Evolutionary conservation across 1,284 basidiomycete species (phyloP).

Genomic region (Pseudozyma tsukubaensis): DNA sequence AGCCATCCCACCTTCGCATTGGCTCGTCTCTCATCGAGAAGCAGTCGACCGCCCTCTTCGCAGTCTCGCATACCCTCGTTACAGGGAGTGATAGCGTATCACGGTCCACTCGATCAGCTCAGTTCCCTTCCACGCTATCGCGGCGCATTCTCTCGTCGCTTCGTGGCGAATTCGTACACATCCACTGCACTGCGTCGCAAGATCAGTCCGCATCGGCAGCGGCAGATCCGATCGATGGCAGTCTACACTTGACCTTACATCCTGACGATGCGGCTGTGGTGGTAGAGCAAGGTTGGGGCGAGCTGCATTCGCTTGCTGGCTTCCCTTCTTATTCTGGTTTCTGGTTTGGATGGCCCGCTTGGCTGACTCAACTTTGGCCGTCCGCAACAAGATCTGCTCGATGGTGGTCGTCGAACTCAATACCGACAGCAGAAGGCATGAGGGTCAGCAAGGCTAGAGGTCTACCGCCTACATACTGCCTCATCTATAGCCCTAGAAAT

Average conservation of each 20-base stretch:
- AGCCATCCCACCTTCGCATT: constrained; percentile 33
- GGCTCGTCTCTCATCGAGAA: constrained; percentile 25
- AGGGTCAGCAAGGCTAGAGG: constrained; percentile 21
- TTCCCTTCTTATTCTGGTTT: constrained; percentile 42
- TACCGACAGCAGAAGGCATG: constrained; percentile 6
- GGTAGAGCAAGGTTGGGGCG: constrained; percentile 46
- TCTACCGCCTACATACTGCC: constrained; percentile 53
- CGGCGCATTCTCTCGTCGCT: constrained; percentile 33
- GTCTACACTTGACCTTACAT: constrained; percentile 47
- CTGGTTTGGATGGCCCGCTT: constrained; percentile 47
- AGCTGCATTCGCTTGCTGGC: constrained; percentile 51
- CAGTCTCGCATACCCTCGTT: constrained; percentile 40
- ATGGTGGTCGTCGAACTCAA: constrained; percentile 35
- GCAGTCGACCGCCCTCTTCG: constrained; percentile 32
- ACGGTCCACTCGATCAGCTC: constrained; percentile 38
- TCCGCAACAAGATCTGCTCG: constrained; percentile 11
- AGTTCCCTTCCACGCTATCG: constrained; percentile 25
- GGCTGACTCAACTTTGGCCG: constrained; percentile 17
- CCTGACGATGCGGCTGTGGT: constrained; percentile 44
- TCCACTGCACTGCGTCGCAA: constrained; percentile 23
- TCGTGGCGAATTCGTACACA: constrained; percentile 45
- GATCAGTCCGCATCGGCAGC: background rate
- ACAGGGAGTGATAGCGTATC: constrained; percentile 22
- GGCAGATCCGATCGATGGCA: constrained; percentile 26
- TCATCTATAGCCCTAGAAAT: constrained; percentile 48